These are phyloP conservation scores for Mycena epipterygia DNA, from an alignment of 768 basidiomycete species.

Conservation along the genomic window DNA sequence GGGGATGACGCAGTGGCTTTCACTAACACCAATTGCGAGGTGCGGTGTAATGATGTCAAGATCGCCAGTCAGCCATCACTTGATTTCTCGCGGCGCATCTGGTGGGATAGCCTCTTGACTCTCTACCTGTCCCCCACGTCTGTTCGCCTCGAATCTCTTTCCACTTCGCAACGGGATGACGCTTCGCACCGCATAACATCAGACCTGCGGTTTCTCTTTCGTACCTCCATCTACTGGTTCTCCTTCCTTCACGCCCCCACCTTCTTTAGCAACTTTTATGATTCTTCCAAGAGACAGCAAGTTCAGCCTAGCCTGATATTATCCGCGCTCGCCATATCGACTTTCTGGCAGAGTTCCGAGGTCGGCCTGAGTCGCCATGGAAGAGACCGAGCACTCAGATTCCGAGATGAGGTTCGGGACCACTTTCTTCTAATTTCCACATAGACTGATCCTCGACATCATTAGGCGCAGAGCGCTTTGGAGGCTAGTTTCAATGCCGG, in stretches of 20 bases:
- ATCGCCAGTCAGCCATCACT: constrained; percentile 73
- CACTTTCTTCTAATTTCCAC: not conserved
- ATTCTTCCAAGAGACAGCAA: constrained; percentile 63
- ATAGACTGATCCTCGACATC: not conserved
- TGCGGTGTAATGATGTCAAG: too few species aligned
- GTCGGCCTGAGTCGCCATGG: constrained; percentile 63
- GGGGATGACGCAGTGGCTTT: too few species aligned
- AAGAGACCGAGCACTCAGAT: constrained; percentile 67
- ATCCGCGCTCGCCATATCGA: constrained; percentile 74
- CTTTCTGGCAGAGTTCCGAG: constrained; percentile 79
- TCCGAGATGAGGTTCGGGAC: constrained; percentile 64
- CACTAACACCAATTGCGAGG: too few species aligned
- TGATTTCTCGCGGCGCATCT: constrained; percentile 77
- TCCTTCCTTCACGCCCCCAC: constrained; percentile 80
- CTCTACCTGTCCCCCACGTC: constrained; percentile 61
- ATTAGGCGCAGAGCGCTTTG: constrained; percentile 72
- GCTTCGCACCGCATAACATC: constrained; percentile 60
- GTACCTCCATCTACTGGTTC: constrained; percentile 77
- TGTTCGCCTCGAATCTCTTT: constrained; percentile 49
- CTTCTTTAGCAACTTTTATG: constrained; percentile 72
- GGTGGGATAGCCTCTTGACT: constrained; percentile 82
- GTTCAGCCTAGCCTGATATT: constrained; percentile 80
- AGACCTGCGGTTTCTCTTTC: constrained; percentile 77
- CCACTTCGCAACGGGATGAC: constrained; percentile 60
- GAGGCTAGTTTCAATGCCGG: constrained; percentile 79